Evolutionary conservation across 1,284 basidiomycete genomes (phyloP).

Genomic region (Ustilago trichophora): DNA sequence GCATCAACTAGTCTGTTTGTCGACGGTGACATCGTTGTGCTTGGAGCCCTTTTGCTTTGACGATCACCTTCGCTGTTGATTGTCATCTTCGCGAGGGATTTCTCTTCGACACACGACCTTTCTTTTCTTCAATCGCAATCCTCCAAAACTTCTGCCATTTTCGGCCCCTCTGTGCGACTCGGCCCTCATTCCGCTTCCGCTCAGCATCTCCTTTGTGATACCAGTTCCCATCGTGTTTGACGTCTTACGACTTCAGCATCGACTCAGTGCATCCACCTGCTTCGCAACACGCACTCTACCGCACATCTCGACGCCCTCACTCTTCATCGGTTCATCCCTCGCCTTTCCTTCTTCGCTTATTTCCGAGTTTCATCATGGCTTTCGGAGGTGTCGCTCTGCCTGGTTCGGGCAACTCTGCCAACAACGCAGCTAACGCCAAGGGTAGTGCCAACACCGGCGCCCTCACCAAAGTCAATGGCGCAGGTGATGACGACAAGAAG

Average conservation of each 20-base stretch:
- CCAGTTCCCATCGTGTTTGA: background rate
- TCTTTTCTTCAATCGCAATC: slow-evolving; percentile 12
- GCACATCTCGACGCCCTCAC: slow-evolving; percentile 15
- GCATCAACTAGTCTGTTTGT: slow-evolving; percentile 44
- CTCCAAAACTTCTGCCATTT: slow-evolving; percentile 21
- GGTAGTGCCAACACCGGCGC: slow-evolving; percentile 17
- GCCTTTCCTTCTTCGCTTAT: background rate
- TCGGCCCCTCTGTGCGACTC: slow-evolving; percentile 14
- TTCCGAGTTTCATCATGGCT: slow-evolving; percentile 27
- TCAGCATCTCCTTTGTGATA: slow-evolving; percentile 8
- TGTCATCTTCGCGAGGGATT: slow-evolving; percentile 11
- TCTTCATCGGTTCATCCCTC: background rate
- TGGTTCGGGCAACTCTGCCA: slow-evolving; percentile 37
- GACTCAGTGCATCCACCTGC: background rate
- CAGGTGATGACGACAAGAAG: slow-evolving; percentile 40
- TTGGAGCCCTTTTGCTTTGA: slow-evolving; percentile 22
- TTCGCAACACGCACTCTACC: slow-evolving; percentile 18
- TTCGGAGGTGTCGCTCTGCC: slow-evolving; percentile 51
- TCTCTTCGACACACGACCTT: slow-evolving; percentile 4
- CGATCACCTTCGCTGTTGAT: slow-evolving; percentile 44
- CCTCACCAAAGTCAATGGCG: slow-evolving; percentile 30
- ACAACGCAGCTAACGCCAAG: slow-evolving; percentile 27
- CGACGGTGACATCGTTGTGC: slow-evolving; percentile 36
- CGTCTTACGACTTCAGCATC: slow-evolving; percentile 1
- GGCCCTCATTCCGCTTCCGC: slow-evolving; percentile 6